Percentiles rank a stretch among this genome's conserved stretches.
These are phyloP conservation scores for Rhizopogon vinicolor DNA, from an alignment of 768 basidiomycete species.

Conservation along the genomic window DNA sequence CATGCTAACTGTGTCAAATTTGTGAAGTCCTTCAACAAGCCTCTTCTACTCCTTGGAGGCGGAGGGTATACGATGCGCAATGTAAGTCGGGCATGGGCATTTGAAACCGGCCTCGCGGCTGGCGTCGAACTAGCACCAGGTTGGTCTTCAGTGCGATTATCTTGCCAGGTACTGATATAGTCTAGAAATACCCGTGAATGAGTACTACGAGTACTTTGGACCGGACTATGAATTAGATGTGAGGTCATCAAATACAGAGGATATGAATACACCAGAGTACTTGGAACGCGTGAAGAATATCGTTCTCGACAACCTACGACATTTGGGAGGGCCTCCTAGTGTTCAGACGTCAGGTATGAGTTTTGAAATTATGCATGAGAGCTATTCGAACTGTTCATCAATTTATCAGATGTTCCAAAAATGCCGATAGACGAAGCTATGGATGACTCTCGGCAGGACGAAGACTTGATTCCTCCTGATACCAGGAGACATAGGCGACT, in stretches of 20 bases:
- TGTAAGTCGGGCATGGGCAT: slow-evolving; percentile 96
- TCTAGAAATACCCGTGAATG: slow-evolving; percentile 97
- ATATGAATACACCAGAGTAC: slow-evolving; percentile 90
- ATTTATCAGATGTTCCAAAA: slow-evolving; percentile 67
- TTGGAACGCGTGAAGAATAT: slow-evolving; percentile 90
- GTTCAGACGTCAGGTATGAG: slow-evolving; percentile 82
- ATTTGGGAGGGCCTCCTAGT: slow-evolving; percentile 84
- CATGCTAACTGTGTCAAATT: slow-evolving; percentile 98
- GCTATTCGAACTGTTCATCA: neutral
- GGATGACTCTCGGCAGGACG: slow-evolving; percentile 78
- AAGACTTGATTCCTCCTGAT: slow-evolving; percentile 77
- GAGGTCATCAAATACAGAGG: slow-evolving; percentile 90
- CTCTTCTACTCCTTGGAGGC: slow-evolving; percentile 90
- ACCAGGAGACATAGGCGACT: slow-evolving; percentile 70
- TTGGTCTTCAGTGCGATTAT: slow-evolving; percentile 26
- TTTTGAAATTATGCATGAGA: neutral
- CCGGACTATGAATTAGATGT: slow-evolving; percentile 97
- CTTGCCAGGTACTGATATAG: slow-evolving; percentile 4
- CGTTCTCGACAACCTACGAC: slow-evolving; percentile 86
- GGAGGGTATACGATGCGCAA: slow-evolving; percentile 99
- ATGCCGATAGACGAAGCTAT: slow-evolving; percentile 80
- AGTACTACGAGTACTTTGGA: slow-evolving; percentile 99
- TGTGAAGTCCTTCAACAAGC: slow-evolving; percentile 94
- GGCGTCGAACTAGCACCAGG: slow-evolving; percentile 89
- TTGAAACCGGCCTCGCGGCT: slow-evolving; percentile 96